Evolutionary conservation across 345 rosid species (phyloP).

Genomic region (Euphorbia peplus): DNA sequence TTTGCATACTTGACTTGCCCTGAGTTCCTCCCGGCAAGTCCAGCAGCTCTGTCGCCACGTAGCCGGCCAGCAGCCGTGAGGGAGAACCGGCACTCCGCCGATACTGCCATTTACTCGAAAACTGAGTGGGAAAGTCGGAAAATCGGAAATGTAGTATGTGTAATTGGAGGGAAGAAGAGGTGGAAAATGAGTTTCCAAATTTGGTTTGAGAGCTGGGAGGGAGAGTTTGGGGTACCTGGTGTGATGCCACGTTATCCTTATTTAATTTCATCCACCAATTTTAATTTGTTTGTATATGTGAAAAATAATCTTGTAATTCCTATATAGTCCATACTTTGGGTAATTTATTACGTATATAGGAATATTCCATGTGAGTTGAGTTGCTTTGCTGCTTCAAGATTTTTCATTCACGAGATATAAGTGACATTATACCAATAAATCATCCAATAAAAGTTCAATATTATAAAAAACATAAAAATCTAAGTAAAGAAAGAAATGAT

Average conservation of each 20-base stretch:
- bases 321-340: background rate
- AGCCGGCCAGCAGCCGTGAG: conserved; percentile 48
- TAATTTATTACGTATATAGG: conserved; percentile 17
- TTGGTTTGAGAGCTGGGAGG: background rate
- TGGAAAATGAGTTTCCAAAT: background rate
- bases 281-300: conserved; percentile 10
- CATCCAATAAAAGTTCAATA: no score
- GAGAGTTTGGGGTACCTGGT: conserved; percentile 31
- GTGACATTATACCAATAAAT: no score
- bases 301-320: background rate
- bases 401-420: conserved; percentile 4
- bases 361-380: conserved; percentile 24
- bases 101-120: conserved; percentile 43
- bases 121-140: conserved; percentile 23
- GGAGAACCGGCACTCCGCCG: conserved; percentile 60
- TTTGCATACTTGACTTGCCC: conserved; percentile 43
- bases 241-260: conserved; percentile 66
- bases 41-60: conserved; percentile 18
- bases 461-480: no score
- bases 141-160: conserved; percentile 10
- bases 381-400: conserved; percentile 11
- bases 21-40: conserved; percentile 35
- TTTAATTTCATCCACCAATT: conserved; percentile 58
- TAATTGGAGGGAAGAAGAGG: conserved; percentile 11
- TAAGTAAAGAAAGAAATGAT: no score